These are phyloP conservation scores for Berkeleyomyces basicola DNA, from an alignment of 2,329 filamentous ascomycete species.

Conservation along the genomic window DNA sequence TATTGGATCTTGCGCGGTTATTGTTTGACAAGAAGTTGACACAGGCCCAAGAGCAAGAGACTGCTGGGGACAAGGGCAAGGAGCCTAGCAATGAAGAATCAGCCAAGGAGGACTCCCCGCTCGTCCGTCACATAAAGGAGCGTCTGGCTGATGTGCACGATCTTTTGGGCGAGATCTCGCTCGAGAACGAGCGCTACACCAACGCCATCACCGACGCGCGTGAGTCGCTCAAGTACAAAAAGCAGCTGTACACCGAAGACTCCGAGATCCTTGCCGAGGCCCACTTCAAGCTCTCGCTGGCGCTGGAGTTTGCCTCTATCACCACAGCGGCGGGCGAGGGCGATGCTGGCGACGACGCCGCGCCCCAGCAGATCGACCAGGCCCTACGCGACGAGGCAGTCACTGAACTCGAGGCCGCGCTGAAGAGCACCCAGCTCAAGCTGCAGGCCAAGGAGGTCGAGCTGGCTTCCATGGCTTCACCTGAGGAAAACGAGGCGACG, in stretches of 20 bases:
- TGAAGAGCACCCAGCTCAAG: constrained; percentile 54
- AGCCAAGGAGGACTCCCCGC: constrained; percentile 30
- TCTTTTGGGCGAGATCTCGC: constrained; percentile 84
- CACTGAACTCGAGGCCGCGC: constrained; percentile 54
- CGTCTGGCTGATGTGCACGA: constrained; percentile 86
- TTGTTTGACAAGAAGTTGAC: constrained; percentile 42
- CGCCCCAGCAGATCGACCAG: constrained; percentile 43
- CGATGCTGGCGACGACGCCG: constrained; percentile 24
- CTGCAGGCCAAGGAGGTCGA: constrained; percentile 53
- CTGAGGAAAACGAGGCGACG: constrained; percentile 49
- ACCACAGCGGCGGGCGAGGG: constrained; percentile 39
- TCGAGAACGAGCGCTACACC: constrained; percentile 81
- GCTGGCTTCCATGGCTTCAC: constrained; percentile 43
- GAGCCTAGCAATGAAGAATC: constrained; percentile 19
- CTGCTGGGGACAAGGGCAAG: constrained; percentile 18
- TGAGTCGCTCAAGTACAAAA: constrained; percentile 60
- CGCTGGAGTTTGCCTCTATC: constrained; percentile 81
- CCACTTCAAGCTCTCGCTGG: constrained; percentile 90
- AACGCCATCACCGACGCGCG: constrained; percentile 75
- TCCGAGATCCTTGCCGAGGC: constrained; percentile 82
- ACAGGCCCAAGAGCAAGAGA: constrained; percentile 16
- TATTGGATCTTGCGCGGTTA: constrained; percentile 64
- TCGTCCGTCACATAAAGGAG: constrained; percentile 52
- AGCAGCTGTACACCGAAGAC: constrained; percentile 61
- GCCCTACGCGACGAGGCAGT: constrained; percentile 54